phyloP scores from a whole-genome alignment of 306 rosid species.

The Ormosia emarginata region DNA sequence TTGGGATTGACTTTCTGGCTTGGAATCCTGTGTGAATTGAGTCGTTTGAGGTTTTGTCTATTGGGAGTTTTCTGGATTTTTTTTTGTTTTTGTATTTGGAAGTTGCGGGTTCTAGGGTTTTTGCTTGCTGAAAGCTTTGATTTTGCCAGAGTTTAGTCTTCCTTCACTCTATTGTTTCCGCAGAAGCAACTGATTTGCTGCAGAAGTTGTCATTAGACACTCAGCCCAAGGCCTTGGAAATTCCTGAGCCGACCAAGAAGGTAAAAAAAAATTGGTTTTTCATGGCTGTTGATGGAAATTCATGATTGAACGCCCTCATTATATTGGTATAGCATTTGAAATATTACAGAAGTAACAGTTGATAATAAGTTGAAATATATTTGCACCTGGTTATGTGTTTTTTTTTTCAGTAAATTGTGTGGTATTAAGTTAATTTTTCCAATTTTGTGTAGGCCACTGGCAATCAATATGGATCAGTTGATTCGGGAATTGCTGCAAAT shows the following conservation, averaged over 20 bases:
- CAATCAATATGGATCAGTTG: constrained; percentile 73
- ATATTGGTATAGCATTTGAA: neutral
- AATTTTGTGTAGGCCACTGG: constrained; percentile 48
- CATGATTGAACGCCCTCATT: neutral
- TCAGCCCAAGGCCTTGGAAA: constrained; percentile 78
- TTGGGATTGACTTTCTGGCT: neutral
- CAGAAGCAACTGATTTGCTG: constrained; percentile 85
- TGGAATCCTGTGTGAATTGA: neutral
- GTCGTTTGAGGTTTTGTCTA: neutral
- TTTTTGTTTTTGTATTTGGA: neutral
- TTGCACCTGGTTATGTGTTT: neutral
- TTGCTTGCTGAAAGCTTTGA: neutral
- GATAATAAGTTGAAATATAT: neutral
- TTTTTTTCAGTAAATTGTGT: neutral
- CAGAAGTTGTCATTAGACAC: constrained; percentile 83
- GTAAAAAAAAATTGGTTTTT: constrained; percentile 19
- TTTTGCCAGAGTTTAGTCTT: constrained; percentile 2
- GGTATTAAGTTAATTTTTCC: neutral
- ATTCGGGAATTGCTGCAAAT: constrained; percentile 61
- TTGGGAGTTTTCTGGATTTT: neutral
- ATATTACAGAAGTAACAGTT: neutral
- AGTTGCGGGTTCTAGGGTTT: neutral
- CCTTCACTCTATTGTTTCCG: constrained; percentile 51
- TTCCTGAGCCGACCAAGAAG: constrained; percentile 83
- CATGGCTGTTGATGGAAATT: neutral